These are phyloP conservation scores for Neopestalotiopsis clavispora DNA, from an alignment of 2,329 filamentous ascomycete species.

Conservation along the genomic window DNA sequence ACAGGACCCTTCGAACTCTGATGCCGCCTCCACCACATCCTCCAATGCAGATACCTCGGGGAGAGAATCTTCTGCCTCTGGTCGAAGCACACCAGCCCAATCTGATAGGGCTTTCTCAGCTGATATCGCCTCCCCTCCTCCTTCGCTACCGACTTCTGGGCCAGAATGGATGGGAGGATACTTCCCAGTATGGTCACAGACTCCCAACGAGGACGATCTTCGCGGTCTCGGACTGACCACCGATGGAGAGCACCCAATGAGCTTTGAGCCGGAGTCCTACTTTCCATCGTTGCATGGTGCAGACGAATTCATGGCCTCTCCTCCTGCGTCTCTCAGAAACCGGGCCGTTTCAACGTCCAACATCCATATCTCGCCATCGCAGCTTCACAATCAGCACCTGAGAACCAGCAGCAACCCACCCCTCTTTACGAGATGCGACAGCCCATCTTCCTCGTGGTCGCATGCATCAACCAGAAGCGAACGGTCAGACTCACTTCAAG, in stretches of 20 bases:
- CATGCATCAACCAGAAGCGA: conserved; percentile 26
- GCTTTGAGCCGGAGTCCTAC: conserved; percentile 27
- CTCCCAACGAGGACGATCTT: conserved; percentile 28
- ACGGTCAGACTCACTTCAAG: conserved; percentile 28
- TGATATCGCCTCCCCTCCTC: conserved; percentile 4
- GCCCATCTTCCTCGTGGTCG: conserved; percentile 31
- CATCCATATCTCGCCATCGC: conserved; percentile 26
- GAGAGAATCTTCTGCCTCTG: neutral
- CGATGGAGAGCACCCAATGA: conserved; percentile 30
- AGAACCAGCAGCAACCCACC: conserved; percentile 36
- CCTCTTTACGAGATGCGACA: conserved; percentile 31
- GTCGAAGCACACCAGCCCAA: conserved; percentile 3
- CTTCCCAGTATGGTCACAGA: conserved; percentile 32
- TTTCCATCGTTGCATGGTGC: conserved; percentile 29
- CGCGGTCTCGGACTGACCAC: conserved; percentile 32
- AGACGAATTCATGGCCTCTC: conserved; percentile 23
- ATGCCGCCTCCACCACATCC: neutral
- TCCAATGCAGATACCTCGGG: neutral
- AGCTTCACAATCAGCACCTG: conserved; percentile 28
- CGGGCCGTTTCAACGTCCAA: conserved; percentile 30
- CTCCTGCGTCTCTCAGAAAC: conserved; percentile 24
- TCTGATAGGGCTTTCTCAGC: neutral
- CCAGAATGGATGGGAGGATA: conserved; percentile 22
- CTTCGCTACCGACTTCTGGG: neutral
- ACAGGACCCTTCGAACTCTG: conserved; percentile 27